Base-by-base conservation (phyloP, 83 land plant species). In the Larix sibirica region DNA sequence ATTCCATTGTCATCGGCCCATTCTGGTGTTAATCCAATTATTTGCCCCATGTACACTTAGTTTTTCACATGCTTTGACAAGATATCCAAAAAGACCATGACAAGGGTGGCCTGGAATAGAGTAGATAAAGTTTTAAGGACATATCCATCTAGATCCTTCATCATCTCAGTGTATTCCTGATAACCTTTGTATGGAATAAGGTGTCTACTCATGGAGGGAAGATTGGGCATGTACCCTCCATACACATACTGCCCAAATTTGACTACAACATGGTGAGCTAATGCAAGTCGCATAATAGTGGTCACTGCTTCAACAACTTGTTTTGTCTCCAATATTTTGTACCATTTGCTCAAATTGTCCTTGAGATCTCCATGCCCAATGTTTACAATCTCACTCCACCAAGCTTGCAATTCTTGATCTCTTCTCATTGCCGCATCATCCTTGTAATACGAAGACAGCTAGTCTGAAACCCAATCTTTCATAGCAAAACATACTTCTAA, bases 401-500 rank as follows among this genome's bases (percentile, higher is more conserved):
- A 28, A 28, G 28, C 28, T 28, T 28, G 28, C 28, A 28, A 28
- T 79, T 86, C 85, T 0, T 21, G 7, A 63, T 86, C 88, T 17
- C 23, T 40, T 70, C 62, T 31, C 16, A 86, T 54, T 2, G 61
- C 54, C 18, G 23, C 74, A 47, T 79, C 79, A 18, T 80, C 62
- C 31, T 24, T 42, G 88, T 86, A 86, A 67, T 59, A 86, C 38
- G 79, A 21, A 42, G 28, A 28, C 47, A 86, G 31, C 83, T 86
- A 81, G 50, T 86, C 85, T 23, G 65, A 64, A 54, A 80, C 62
- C 86, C 86, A 86, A 8, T 79, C 20, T 66, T 66, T 62, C n/a
- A 86, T 40, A 5, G 74, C 80, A 28, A 26, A 68, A 85, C 85
- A 86, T 17, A 86, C 63, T 36, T 83, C 85, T 13, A 86, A 28